Percentiles rank a stretch among this genome's conserved stretches.
Conservation (phyloP, 2,329 filamentous ascomycete species). For the Zymoseptoria brevis region DNA sequence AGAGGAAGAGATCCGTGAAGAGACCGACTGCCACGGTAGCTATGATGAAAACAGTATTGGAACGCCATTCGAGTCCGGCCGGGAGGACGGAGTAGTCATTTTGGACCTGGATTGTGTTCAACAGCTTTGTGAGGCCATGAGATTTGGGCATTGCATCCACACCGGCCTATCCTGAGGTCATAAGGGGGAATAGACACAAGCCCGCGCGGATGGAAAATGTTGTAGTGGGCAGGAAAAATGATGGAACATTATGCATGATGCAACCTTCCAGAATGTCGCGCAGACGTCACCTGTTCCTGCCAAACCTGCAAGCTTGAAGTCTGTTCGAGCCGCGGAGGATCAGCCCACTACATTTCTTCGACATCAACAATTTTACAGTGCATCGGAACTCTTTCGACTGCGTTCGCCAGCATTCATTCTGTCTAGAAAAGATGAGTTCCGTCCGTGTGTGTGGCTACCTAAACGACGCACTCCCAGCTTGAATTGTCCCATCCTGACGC, state of each 20-base stretch:
- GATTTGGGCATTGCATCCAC: neutral
- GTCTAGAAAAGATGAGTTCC: too few relatives aligned
- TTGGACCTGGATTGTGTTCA: slow-evolving; percentile 30
- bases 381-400: too few relatives aligned
- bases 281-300: neutral
- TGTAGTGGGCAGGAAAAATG: neutral
- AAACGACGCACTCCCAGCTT: too few relatives aligned
- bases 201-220: neutral
- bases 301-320: neutral
- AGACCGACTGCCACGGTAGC: slow-evolving; percentile 48
- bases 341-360: too few relatives aligned
- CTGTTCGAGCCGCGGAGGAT: too few relatives aligned
- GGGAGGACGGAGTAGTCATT: slow-evolving; percentile 28
- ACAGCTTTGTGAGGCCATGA: slow-evolving; percentile 11
- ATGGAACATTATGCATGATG: neutral
- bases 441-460: too few relatives aligned
- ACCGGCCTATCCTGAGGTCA: neutral
- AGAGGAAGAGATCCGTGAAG: slow-evolving; percentile 54
- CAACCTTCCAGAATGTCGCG: neutral
- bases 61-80: slow-evolving; percentile 45
- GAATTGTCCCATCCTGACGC: too few relatives aligned
- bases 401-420: too few relatives aligned
- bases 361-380: too few relatives aligned
- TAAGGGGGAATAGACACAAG: neutral
- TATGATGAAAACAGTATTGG: slow-evolving; percentile 52